Conservation (phyloP, 1,284 basidiomycete species). For the Tylopilus orsonianus region DNA sequence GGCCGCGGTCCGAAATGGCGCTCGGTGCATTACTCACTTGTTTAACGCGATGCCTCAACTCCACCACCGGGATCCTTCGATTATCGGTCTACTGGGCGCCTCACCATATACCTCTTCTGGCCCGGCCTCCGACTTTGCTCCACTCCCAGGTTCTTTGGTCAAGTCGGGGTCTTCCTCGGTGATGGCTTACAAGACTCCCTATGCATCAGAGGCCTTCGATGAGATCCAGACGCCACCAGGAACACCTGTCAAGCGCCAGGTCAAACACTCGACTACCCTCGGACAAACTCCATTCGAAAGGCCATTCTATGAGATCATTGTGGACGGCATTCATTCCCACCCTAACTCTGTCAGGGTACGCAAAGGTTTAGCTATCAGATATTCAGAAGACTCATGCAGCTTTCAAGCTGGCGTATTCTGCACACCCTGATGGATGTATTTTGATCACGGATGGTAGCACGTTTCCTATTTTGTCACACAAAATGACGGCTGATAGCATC, state of each 20-base stretch:
- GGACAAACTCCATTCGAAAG: slow-evolving; percentile 51
- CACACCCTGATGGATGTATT: slow-evolving; percentile 81
- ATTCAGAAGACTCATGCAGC: slow-evolving; percentile 5
- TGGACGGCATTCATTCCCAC: slow-evolving; percentile 89
- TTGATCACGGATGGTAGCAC: slow-evolving; percentile 81
- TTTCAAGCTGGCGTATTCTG: slow-evolving; percentile 75
- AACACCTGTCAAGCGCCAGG: slow-evolving; percentile 42
- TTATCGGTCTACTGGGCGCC: slow-evolving; percentile 84
- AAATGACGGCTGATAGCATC: background rate
- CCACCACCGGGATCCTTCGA: slow-evolving; percentile 81
- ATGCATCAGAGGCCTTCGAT: slow-evolving; percentile 62
- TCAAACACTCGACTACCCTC: slow-evolving; percentile 31
- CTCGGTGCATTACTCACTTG: slow-evolving; percentile 84
- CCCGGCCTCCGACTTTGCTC: slow-evolving; percentile 28
- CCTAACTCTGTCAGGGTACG: slow-evolving; percentile 83
- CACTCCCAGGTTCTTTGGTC: slow-evolving; percentile 22
- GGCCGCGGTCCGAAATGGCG: slow-evolving; percentile 66
- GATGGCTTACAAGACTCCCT: slow-evolving; percentile 16
- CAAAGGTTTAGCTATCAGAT: slow-evolving; percentile 9
- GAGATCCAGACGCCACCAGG: slow-evolving; percentile 60
- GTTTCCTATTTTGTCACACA: background rate
- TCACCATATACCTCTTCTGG: slow-evolving; percentile 59
- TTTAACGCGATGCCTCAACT: slow-evolving; percentile 92
- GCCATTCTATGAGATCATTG: slow-evolving; percentile 87
- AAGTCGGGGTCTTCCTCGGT: slow-evolving; percentile 8